A percentile compares a stretch with the other conserved stretches of the same genome.
Conservation (phyloP, 2,329 filamentous ascomycete genomes). For the Falciphora oryzae region DNA sequence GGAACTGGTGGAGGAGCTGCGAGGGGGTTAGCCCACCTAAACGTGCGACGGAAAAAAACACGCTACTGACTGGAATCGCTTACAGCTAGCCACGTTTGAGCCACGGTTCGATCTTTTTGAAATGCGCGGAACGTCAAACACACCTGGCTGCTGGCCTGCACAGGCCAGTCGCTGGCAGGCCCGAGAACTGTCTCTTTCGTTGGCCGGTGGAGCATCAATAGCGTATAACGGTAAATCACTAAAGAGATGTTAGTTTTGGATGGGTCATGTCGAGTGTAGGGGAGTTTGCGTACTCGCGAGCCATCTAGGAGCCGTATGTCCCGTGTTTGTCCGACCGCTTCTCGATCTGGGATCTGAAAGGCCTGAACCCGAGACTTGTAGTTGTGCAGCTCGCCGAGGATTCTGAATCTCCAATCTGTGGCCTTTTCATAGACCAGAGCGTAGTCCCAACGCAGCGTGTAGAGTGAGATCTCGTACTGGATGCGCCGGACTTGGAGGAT, state of each 20-base stretch:
- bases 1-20: conserved; percentile 24
- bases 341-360: neutral
- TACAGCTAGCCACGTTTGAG: conserved; percentile 22
- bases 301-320: too few species aligned
- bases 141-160: conserved; percentile 23
- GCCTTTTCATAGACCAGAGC: conserved; percentile 16
- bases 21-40: neutral
- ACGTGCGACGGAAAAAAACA: neutral
- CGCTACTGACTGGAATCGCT: neutral
- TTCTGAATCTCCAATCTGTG: conserved; percentile 19
- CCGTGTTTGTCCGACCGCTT: too few species aligned
- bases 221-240: conserved; percentile 26
- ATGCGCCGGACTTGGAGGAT: conserved; percentile 22
- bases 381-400: conserved; percentile 22
- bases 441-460: conserved; percentile 20
- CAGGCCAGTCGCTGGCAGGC: conserved; percentile 21
- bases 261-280: too few species aligned
- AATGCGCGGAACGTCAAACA: conserved; percentile 24
- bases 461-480: conserved; percentile 23
- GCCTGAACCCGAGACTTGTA: conserved; percentile 18
- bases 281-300: too few species aligned
- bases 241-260: too few species aligned
- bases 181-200: conserved; percentile 18
- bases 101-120: conserved; percentile 22
- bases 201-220: conserved; percentile 23